Conservation (phyloP, 192 early-diverging fungal genomes). For the Dispira parvispora region DNA sequence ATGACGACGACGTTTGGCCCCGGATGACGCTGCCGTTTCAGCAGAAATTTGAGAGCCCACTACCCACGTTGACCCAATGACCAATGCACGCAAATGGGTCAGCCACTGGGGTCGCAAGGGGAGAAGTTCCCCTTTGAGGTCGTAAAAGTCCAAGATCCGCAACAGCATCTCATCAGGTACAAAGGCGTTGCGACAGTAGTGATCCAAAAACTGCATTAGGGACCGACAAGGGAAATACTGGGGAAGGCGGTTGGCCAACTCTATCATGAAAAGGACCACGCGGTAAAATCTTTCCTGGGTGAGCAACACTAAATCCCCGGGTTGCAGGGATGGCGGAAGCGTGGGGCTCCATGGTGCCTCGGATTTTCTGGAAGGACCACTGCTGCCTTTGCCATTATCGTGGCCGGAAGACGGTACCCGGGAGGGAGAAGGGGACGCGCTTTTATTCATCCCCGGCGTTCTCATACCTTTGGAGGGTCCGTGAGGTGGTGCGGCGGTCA, state of each 20-base stretch:
- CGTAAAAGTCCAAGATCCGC: neutral
- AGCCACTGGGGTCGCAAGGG: neutral
- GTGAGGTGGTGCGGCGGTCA: neutral
- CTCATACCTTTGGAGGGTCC: neutral
- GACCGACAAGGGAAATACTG: conserved; percentile 5
- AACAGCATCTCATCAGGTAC: conserved; percentile 7
- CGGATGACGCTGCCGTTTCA: too few species aligned
- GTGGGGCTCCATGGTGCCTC: neutral
- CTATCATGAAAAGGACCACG: conserved; percentile 4
- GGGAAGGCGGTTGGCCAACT: conserved; percentile 9
- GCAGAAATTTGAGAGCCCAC: too few species aligned
- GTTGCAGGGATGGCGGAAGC: neutral
- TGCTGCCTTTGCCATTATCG: neutral
- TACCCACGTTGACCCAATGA: neutral
- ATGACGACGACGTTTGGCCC: too few species aligned
- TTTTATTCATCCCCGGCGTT: neutral
- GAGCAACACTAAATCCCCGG: neutral
- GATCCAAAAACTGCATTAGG: neutral
- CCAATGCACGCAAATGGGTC: neutral
- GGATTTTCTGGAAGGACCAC: neutral
- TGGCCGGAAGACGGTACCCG: neutral
- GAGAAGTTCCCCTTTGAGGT: conserved; percentile 2
- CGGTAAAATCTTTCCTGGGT: conserved; percentile 2
- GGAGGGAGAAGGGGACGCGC: neutral
- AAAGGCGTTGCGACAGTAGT: conserved; percentile 4